These are phyloP conservation scores for Ascoidea asiatica DNA, from an alignment of 805 yeast genomes.

Conservation along the genomic window DNA sequence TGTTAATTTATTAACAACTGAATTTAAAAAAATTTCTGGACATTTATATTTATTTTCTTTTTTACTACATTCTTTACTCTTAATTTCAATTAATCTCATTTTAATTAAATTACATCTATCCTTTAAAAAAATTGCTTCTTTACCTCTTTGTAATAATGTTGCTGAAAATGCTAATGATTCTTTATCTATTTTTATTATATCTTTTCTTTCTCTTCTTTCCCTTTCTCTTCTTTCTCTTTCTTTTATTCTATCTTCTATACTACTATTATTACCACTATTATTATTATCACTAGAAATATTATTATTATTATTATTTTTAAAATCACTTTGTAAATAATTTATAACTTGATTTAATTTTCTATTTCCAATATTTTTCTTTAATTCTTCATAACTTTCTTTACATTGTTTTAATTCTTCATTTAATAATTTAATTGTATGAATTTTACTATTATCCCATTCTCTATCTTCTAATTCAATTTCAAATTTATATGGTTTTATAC, in stretches of 20 bases:
- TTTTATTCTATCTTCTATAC: constrained; percentile 18
- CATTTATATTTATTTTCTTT: constrained; percentile 80
- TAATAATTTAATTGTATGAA: constrained; percentile 57
- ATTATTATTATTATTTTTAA: constrained; percentile 29
- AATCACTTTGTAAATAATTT: constrained; percentile 32
- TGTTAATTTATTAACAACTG: constrained; percentile 81
- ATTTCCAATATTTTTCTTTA: constrained; percentile 68
- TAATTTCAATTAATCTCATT: constrained; percentile 65
- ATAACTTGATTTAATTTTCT: constrained; percentile 75
- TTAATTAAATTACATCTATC: constrained; percentile 59
- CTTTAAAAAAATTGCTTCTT: constrained; percentile 66
- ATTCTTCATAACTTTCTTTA: constrained; percentile 39
- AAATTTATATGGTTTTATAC: constrained; percentile 94
- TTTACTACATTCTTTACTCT: constrained; percentile 59
- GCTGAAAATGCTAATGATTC: constrained; percentile 82
- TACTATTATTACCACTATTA: constrained; percentile 1
- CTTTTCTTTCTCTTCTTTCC: too few species aligned
- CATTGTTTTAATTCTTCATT: constrained; percentile 84
- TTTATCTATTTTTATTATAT: too few species aligned
- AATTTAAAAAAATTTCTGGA: constrained; percentile 89
- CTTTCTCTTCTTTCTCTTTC: too few species aligned
- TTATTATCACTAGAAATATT: constrained; percentile 10
- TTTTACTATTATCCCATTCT: constrained; percentile 79
- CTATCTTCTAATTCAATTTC: constrained; percentile 94
- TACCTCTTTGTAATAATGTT: constrained; percentile 61